Evolutionary conservation across 2,329 filamentous ascomycete genomes (phyloP), one percentile per base, ranked within the genome.

Genomic region (Sclerotinia subarctica): DNA sequence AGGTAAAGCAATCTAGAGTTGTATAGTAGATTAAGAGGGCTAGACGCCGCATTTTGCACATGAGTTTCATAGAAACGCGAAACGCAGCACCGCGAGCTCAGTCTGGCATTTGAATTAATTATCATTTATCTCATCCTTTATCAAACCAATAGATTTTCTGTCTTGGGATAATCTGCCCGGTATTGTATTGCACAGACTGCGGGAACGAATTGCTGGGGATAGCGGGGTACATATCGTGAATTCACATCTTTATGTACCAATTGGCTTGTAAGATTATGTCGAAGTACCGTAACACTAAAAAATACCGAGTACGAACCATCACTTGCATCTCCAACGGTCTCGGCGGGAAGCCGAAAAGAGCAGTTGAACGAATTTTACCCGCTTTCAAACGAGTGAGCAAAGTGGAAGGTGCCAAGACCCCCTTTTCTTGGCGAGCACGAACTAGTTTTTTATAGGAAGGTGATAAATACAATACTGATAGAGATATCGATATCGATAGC

Each of bases 371-470:
- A 32, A n/a, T 47, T 47, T 47, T 59, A 56, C 24, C 57, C 10
- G 5, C 26, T 53, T 32, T 10, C 26, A 29, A 17, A 26, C 51
- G 13, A 15, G 38, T 5, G 38, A 42, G 38, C 13, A 46, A 60
- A 60, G 19, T 26, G 44, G 42, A 60, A 60, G 57, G 19, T 60
- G 57, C 57, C 57, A 60, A 32, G 42, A 5, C 42, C 6, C 35
- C 2, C 44, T 35, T 60, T 26, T 29, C 57, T 60, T 60, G 57
- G 57, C 42, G 8, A 13, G 19, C 2, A 10, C 19, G 26, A 26
- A 26, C 57, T 60, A 60, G 57, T 21, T 19, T 17, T n/a, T n/a
- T 17, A 60, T 60, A 60, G 57, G 57, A 47, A 60, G 57, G 57
- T 60, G 6, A 11, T 2, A 60, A 13, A 5, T 54, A 54, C 52